Base-by-base conservation (phyloP, 805 yeast genomes). In the Starmerella apicola region DNA sequence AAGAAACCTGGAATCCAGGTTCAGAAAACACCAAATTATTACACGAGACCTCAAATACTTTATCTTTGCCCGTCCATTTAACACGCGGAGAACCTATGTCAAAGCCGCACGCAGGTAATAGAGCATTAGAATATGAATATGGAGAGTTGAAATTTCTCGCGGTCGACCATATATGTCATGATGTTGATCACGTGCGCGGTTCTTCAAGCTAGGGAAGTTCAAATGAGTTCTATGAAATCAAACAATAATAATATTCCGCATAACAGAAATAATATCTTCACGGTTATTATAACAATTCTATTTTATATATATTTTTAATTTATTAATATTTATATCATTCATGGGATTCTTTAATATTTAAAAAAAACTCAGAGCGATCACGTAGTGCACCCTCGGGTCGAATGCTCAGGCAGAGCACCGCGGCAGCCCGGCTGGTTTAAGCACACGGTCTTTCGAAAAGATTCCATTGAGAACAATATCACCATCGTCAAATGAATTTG, bases 61-160 rank as follows among this genome's bases (percentile, higher is more conserved):
- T n/a, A 22, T 56, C 58, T 55, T 36, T 50, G 56, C 54, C 50
- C 56, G 43, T 56, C 56, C 58, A 55, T 53, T 55, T 55, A 43
- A 43, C 48, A 78, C 65, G 44, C 65, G 64, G 3, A 12, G 35
- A 32, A 78, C 62, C 2, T 72, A 57, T 32, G 74, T 72, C 46
- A 78, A 61, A 21, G 12, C 48, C 41, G 35, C 36, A 44, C 48
- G 48, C 34, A 38, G 48, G 48, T 44, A 44, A 44, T 34, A 38
- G 45, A 42, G 45, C 45, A 38, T 32, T 21, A n/a, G 32, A 30
- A 30, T 30, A 12, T 20, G 24, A 20, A 27, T 27, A 27, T 27
- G 15, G 17, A 27, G 15, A 27, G 15, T 12, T 12, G 7, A 27
- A 27, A 27, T 23, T 23, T 12, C 26, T 23, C 12, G 7, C 26